Conservation (phyloP, 768 basidiomycete genomes). For the Auricularia sp. region DNA sequence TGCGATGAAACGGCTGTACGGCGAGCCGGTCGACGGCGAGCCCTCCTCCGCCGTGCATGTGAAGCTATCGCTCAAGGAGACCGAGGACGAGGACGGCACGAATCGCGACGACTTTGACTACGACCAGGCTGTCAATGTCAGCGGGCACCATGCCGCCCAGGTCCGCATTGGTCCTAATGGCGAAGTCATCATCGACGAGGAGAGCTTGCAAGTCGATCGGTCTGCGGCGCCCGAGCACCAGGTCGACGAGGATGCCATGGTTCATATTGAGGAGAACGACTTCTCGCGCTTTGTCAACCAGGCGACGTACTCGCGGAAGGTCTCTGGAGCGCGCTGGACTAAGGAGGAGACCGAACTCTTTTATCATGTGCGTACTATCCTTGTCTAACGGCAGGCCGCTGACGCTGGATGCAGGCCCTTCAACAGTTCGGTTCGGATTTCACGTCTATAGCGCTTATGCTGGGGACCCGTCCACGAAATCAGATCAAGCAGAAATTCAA, state of each 20-base stretch:
- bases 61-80: conserved; percentile 1
- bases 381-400: not conserved
- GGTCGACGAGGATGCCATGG: conserved; percentile 49
- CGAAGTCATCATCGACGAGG: conserved; percentile 79
- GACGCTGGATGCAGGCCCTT: conserved; percentile 46
- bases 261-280: conserved; percentile 75
- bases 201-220: conserved; percentile 72
- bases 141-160: conserved; percentile 66
- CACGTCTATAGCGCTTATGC: conserved; percentile 77
- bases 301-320: conserved; percentile 68
- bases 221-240: conserved; percentile 37
- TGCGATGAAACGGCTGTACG: conserved; percentile 11
- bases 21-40: not conserved
- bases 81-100: conserved; percentile 31
- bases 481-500: conserved; percentile 93
- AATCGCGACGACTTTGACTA: conserved; percentile 57
- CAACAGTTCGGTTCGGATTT: conserved; percentile 89
- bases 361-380: conserved; percentile 52
- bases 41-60: not conserved
- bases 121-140: conserved; percentile 49
- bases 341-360: conserved; percentile 85
- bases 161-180: conserved; percentile 82
- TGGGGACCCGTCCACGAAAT: conserved; percentile 78
- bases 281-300: conserved; percentile 80
- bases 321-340: conserved; percentile 78